A percentile compares a stretch with the other conserved stretches of the same genome.
These are phyloP conservation scores for Discostella stelligera DNA, from an alignment of 352 stramenopile species.

Conservation along the genomic window DNA sequence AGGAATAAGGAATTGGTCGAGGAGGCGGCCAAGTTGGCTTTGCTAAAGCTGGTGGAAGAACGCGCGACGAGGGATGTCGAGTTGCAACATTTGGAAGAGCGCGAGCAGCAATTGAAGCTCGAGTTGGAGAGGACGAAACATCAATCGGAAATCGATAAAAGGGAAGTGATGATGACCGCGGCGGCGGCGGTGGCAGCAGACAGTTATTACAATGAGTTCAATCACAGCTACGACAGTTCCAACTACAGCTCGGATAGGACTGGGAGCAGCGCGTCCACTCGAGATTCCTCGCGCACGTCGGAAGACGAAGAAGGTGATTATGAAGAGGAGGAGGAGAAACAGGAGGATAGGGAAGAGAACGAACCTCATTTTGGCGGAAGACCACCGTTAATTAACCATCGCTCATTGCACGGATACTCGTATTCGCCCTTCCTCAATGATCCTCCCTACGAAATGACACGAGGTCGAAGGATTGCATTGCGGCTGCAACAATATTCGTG, in stretches of 20 bases:
- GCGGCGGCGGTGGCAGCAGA: slow-evolving; percentile 5
- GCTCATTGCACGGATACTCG: slow-evolving; percentile 20
- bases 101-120: slow-evolving; percentile 38
- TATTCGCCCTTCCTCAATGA: slow-evolving; percentile 48
- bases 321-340: not conserved
- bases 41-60: slow-evolving; percentile 48
- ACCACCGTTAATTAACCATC: slow-evolving; percentile 35
- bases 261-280: not conserved
- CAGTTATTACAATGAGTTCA: not conserved
- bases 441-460: slow-evolving; percentile 42
- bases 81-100: slow-evolving; percentile 28
- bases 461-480: slow-evolving; percentile 42
- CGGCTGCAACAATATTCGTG: slow-evolving; percentile 43
- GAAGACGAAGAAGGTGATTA: slow-evolving; percentile 1
- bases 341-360: not conserved
- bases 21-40: slow-evolving; percentile 40
- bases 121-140: slow-evolving; percentile 49
- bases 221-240: not conserved
- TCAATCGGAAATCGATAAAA: slow-evolving; percentile 30
- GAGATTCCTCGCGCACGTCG: not conserved
- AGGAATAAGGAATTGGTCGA: slow-evolving; percentile 32
- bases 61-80: slow-evolving; percentile 29
- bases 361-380: not conserved
- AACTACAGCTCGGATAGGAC: not conserved
- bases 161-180: slow-evolving; percentile 5